A percentile compares a stretch with the other conserved stretches of the same genome.
phyloP scores from a whole-genome alignment of 2,329 filamentous ascomycete genomes.

The Pestalotiopsis sp. region DNA sequence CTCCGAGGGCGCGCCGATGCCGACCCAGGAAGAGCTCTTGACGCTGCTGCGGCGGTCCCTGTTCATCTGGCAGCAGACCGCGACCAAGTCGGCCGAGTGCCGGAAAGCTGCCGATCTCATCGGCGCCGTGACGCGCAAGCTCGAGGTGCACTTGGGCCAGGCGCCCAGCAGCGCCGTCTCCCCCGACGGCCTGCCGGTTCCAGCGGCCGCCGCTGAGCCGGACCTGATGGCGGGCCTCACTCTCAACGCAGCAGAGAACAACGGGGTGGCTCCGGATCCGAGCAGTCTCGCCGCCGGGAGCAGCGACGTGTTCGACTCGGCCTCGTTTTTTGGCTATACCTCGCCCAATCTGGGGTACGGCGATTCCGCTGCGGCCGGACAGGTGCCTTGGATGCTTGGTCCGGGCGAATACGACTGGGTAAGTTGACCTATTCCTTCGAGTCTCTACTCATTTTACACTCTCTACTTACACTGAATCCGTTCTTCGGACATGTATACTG shows the following conservation, averaged over 20 bases:
- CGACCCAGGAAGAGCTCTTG: conserved; percentile 42
- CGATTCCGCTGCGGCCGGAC: not conserved
- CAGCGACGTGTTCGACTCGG: not conserved
- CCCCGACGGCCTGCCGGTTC: not conserved
- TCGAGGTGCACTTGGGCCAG: conserved; percentile 31
- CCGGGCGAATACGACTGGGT: conserved; percentile 16
- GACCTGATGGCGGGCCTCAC: conserved; percentile 22
- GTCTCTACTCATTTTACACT: not conserved
- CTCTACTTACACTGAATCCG: not conserved
- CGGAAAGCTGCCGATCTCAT: conserved; percentile 50
- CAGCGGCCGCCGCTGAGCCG: conserved; percentile 13
- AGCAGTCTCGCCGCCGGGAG: not conserved
- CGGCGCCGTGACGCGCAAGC: conserved; percentile 46
- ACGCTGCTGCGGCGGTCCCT: conserved; percentile 45
- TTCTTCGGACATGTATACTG: not conserved
- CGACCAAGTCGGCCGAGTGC: conserved; percentile 39
- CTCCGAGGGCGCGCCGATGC: conserved; percentile 31
- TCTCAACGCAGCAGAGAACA: conserved; percentile 14
- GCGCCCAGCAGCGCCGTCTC: conserved; percentile 13
- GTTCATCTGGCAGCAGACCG: conserved; percentile 46
- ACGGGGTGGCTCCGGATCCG: not conserved
- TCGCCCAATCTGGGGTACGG: not conserved
- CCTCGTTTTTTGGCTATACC: not conserved
- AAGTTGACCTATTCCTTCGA: not conserved
- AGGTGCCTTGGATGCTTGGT: conserved; percentile 6